These are phyloP conservation scores for Suillus discolor DNA, from an alignment of 768 basidiomycete genomes.

Conservation along the genomic window DNA sequence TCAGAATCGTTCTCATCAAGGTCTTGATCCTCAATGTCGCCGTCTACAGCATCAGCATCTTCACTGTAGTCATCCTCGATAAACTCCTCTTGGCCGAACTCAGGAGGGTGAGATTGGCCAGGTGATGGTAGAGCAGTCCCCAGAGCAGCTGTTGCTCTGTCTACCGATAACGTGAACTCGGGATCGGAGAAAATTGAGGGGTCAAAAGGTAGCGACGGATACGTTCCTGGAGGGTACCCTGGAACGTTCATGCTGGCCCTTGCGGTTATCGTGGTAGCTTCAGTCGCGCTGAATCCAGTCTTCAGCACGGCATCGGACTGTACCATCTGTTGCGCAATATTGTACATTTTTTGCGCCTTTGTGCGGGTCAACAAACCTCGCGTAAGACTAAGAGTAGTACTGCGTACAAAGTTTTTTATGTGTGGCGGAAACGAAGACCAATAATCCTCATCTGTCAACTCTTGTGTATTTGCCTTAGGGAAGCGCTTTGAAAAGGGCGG, in stretches of 20 bases:
- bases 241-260: slow-evolving; percentile 26
- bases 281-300: slow-evolving; percentile 35
- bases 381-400: slow-evolving; percentile 27
- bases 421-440: slow-evolving; percentile 71
- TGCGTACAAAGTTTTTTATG: slow-evolving; percentile 67
- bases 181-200: slow-evolving; percentile 57
- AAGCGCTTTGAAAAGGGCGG: slow-evolving; percentile 17
- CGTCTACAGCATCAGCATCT: slow-evolving; percentile 48
- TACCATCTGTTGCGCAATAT: slow-evolving; percentile 68
- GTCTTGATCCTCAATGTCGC: slow-evolving; percentile 42
- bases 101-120: slow-evolving; percentile 35
- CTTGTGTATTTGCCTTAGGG: slow-evolving; percentile 23
- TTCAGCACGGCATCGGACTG: slow-evolving; percentile 43
- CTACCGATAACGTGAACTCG: slow-evolving; percentile 52
- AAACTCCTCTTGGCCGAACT: slow-evolving; percentile 38
- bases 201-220: slow-evolving; percentile 49
- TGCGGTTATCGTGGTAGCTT: slow-evolving; percentile 27
- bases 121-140: slow-evolving; percentile 30
- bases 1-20: slow-evolving; percentile 32
- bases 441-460: slow-evolving; percentile 59
- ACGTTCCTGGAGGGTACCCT: slow-evolving; percentile 45
- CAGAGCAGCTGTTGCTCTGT: slow-evolving; percentile 45
- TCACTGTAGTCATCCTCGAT: slow-evolving; percentile 49
- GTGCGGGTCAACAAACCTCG: slow-evolving; percentile 34
- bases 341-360: slow-evolving; percentile 66